Base-by-base conservation (phyloP, 345 rosid species). In the Dipteronia sinensis region DNA sequence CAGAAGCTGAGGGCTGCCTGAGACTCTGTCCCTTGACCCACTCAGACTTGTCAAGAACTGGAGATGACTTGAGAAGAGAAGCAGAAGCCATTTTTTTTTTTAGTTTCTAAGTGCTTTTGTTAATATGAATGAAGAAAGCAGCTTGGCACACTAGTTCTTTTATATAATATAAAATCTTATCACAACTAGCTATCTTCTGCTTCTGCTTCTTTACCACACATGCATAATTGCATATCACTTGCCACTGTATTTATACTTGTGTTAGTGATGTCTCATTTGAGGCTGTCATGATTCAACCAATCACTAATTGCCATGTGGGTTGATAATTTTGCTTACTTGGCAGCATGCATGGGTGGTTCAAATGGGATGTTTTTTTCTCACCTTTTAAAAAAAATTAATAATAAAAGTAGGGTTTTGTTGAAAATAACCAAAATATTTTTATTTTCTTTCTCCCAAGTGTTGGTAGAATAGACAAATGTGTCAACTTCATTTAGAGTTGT, bases 31-130 rank as follows among this genome's bases (percentile, higher is more conserved):
- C 97, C 85, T 90, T 94, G 11, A 96, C 83, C 85, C 90, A 92
- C 71, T 92, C 95, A 27, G 97, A 92, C 85, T 91, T 92, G 91
- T 89, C 92, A 55, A 92, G 87, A 55, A 95, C 88, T 7, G 91
- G 90, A 13, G 98, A 92, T 1, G 99, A 90, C 81, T 92, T 95
- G 82, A 94, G 89, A 38, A 92, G 89, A 78, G 81, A 65, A 22
- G 83, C 80, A 12, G 98, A 86, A 74, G 99, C 98, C 99, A 96
- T 96, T 80, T 59, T 82, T 44, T 69, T 53, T 67, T 65, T 72
- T 72, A 44, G 31, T 44, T 76, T 16, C 85, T 75, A 74, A 71
- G 66, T 7, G 61, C 55, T 56, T 56, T 9, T 56, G 38, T 34
- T 34, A 34, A 34, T 34, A 34, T 44, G 44, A 70, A 29, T 3